Base-by-base conservation (phyloP, 2,329 filamentous ascomycete genomes). In the Atkinsonella hypoxylon region DNA sequence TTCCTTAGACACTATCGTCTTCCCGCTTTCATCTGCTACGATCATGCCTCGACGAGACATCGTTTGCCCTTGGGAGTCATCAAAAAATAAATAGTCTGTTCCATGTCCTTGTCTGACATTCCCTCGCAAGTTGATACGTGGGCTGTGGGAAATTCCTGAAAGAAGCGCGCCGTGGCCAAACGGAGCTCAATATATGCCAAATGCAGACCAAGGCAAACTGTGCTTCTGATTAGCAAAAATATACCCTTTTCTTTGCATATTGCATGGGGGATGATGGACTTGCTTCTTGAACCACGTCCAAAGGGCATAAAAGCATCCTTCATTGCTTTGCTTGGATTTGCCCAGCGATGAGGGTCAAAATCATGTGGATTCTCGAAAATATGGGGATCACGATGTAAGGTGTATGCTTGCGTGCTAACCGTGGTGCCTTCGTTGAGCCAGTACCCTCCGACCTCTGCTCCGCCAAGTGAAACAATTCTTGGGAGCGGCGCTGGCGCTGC, bases 141-240 rank as follows among this genome's bases (percentile, higher is more conserved):
- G 1, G 64, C 60, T 8, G 60, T 59, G 0, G 68, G 67, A 53
- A 71, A 77, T 32, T 71, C 62, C 0, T 69, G 65, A 58, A 81
- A 78, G 60, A 82, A 77, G 5, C 70, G 64, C 0, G 75, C 73
- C 0, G 71, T 66, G 0, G 69, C 74, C 36, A 78, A 69, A 9
- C 77, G 68, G 31, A 82, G 57, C 57, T 82, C 78, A 63, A 78
- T 77, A 20, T 68, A 65, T 0, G 79, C 78, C 18, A 83, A 66
- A 53, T 81, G 76, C 26, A 77, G 64, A 2, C 79, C 79, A 15
- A 83, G 65, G 53, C 79, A 83, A 2, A 62, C 63, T 68, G 53
- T 18, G 20, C 41, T 38, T 39, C 45, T 31, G 8, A 7, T 26
- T 30, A 13, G 38, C 22, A 9, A 38, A 12, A 8, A 10, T 4